A percentile compares a stretch with the other conserved stretches of the same genome.
Evolutionary conservation across 192 early-diverging fungal species (phyloP).

Genomic region (Funneliformis mosseae): DNA sequence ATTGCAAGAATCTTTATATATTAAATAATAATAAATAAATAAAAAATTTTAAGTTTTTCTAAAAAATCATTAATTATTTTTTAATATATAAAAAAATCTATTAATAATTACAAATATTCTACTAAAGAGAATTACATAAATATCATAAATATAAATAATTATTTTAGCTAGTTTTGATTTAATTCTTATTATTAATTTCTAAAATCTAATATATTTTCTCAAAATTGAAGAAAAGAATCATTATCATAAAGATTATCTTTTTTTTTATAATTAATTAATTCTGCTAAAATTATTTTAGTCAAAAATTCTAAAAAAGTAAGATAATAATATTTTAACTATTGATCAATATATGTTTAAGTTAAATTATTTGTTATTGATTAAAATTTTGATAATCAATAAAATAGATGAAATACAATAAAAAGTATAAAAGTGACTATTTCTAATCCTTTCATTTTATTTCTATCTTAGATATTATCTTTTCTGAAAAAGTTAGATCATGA

Average conservation of each 20-base stretch:
- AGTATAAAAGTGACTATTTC: background rate
- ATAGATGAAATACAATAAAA: background rate
- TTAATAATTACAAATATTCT: no score
- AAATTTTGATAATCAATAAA: background rate
- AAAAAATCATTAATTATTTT: no score
- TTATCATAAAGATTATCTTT: background rate
- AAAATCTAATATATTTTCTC: constrained; percentile 5
- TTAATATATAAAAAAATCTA: no score
- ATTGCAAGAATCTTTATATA: no score
- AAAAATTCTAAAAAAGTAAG: background rate
- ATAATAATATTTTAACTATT: constrained; percentile 3
- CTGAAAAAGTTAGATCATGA: background rate
- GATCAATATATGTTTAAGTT: background rate
- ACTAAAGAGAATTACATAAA: no score
- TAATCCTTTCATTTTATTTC: background rate
- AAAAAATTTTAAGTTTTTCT: no score
- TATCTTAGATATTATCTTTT: background rate
- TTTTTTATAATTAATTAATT: background rate
- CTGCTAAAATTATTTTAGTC: background rate
- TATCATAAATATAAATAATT: background rate
- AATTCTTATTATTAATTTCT: no score
- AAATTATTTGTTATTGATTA: background rate
- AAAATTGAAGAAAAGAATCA: constrained; percentile 9
- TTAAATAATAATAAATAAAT: no score
- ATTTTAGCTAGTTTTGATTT: background rate